These are phyloP conservation scores for Diphasiastrum complanatum DNA, from an alignment of 83 land plant genomes.

Conservation along the genomic window DNA sequence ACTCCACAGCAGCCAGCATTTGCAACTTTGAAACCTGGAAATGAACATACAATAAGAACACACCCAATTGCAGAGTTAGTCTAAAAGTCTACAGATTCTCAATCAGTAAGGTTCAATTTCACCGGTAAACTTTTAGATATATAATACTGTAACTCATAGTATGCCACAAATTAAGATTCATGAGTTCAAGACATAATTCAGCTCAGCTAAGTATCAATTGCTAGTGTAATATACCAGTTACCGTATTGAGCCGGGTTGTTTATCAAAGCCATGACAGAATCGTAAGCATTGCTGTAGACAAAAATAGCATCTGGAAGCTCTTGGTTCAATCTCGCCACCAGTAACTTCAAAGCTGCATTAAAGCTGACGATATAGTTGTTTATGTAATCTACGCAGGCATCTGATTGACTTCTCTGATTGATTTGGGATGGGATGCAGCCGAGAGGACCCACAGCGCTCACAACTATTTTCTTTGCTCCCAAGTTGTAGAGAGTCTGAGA, in stretches of 20 bases:
- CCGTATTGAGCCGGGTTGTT: slow-evolving; percentile 44
- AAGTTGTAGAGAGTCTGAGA: slow-evolving; percentile 38
- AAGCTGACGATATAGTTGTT: slow-evolving; percentile 49
- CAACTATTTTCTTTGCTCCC: slow-evolving; percentile 51
- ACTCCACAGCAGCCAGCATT: slow-evolving; percentile 47
- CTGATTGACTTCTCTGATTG: slow-evolving; percentile 33
- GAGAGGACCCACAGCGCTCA: slow-evolving; percentile 69
- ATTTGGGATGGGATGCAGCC: slow-evolving; percentile 68
- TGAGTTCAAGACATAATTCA: neutral
- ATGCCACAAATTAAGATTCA: no score
- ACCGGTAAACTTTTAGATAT: no score
- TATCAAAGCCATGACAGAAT: slow-evolving; percentile 44
- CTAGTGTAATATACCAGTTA: no score
- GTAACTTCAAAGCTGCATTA: slow-evolving; percentile 27
- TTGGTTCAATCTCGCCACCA: slow-evolving; percentile 22
- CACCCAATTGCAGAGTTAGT: no score
- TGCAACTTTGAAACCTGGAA: slow-evolving; percentile 57
- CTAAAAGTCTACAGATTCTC: no score
- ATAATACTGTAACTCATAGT: no score
- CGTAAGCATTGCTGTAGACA: slow-evolving; percentile 51
- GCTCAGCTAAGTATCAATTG: neutral
- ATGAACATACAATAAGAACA: no score
- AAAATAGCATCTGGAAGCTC: slow-evolving; percentile 43
- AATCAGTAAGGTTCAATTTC: no score
- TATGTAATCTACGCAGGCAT: slow-evolving; percentile 34